These are phyloP conservation scores for Starmerella kuoi DNA, from an alignment of 805 yeast species.

Conservation along the genomic window DNA sequence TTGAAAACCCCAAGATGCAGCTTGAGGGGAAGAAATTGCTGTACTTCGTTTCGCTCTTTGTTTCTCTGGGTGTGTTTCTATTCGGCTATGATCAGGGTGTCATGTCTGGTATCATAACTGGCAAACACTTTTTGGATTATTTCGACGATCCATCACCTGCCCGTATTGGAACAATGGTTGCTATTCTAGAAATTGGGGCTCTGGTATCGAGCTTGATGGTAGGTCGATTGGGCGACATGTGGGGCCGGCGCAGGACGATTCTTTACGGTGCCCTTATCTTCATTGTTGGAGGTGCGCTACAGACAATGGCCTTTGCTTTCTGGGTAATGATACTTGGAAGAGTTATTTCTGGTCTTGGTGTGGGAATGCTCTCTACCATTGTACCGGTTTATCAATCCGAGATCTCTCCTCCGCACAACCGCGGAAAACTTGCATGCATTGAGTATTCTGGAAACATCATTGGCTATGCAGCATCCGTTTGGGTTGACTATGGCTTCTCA, in stretches of 20 bases:
- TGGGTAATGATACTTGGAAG: slow-evolving; percentile 57
- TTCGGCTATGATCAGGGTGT: slow-evolving; percentile 86
- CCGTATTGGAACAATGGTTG: slow-evolving; percentile 73
- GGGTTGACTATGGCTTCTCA: slow-evolving; percentile 74
- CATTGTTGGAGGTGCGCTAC: slow-evolving; percentile 66
- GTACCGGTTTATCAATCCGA: slow-evolving; percentile 85
- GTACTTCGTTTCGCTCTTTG: slow-evolving; percentile 35
- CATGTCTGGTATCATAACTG: slow-evolving; percentile 75
- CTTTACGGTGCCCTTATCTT: slow-evolving; percentile 67
- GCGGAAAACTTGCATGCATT: slow-evolving; percentile 76
- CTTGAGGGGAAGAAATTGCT: slow-evolving; percentile 30
- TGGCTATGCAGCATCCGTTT: slow-evolving; percentile 72
- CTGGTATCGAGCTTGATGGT: slow-evolving; percentile 64
- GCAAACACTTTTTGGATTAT: slow-evolving; percentile 52
- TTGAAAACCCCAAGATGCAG: no score
- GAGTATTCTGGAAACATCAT: slow-evolving; percentile 78
- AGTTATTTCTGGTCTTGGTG: slow-evolving; percentile 72
- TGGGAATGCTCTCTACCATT: slow-evolving; percentile 70
- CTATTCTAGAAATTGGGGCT: slow-evolving; percentile 82
- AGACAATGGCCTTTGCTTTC: slow-evolving; percentile 47
- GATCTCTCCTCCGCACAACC: slow-evolving; percentile 72
- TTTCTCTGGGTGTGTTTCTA: slow-evolving; percentile 42
- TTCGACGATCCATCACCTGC: slow-evolving; percentile 64
- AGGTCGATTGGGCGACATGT: slow-evolving; percentile 61
- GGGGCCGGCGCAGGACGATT: slow-evolving; percentile 72